Evolutionary conservation across 352 stramenopile species (phyloP).

Genomic region (Globisporangium uncinulatum): DNA sequence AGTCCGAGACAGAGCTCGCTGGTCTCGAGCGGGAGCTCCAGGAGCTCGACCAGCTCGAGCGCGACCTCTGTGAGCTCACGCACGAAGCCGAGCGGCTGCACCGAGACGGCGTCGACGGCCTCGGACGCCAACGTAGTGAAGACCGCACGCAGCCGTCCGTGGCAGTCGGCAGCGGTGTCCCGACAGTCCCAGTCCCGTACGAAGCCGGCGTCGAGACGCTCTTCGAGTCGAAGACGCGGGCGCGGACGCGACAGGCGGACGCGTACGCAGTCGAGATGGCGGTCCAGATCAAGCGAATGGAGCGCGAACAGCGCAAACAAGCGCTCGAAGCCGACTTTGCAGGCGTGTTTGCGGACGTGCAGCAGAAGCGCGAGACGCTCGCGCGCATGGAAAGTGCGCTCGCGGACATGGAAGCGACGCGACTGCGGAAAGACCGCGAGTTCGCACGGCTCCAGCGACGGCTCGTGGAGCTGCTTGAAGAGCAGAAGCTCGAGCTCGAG

Average conservation of each 20-base stretch:
- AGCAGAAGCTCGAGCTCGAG: slow-evolving; percentile 92
- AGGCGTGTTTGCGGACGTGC: slow-evolving; percentile 86
- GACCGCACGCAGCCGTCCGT: slow-evolving; percentile 16
- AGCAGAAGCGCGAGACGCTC: slow-evolving; percentile 82
- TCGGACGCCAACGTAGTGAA: slow-evolving; percentile 19
- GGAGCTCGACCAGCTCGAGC: slow-evolving; percentile 91
- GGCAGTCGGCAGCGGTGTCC: slow-evolving; percentile 49
- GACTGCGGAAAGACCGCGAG: slow-evolving; percentile 90
- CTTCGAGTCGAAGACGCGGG: slow-evolving; percentile 41
- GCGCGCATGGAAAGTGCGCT: slow-evolving; percentile 80
- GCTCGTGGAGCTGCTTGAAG: slow-evolving; percentile 91
- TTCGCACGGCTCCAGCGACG: slow-evolving; percentile 90
- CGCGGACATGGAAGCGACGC: slow-evolving; percentile 90
- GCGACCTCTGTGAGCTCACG: slow-evolving; percentile 86
- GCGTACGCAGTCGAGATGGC: slow-evolving; percentile 91
- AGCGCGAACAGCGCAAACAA: slow-evolving; percentile 89
- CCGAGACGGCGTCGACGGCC: slow-evolving; percentile 48
- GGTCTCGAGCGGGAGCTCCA: slow-evolving; percentile 89
- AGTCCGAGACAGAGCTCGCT: slow-evolving; percentile 87
- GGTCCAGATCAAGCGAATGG: slow-evolving; percentile 89
- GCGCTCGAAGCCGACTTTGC: slow-evolving; percentile 91
- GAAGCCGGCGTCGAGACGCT: slow-evolving; percentile 38
- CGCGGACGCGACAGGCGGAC: slow-evolving; percentile 61
- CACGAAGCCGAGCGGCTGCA: slow-evolving; percentile 88
- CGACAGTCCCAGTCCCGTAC: slow-evolving; percentile 23